Evolutionary conservation across 371 early-diverging fungal species (phyloP), one percentile per base, ranked within the genome.

Genomic region (Apophysomyces sp.): DNA sequence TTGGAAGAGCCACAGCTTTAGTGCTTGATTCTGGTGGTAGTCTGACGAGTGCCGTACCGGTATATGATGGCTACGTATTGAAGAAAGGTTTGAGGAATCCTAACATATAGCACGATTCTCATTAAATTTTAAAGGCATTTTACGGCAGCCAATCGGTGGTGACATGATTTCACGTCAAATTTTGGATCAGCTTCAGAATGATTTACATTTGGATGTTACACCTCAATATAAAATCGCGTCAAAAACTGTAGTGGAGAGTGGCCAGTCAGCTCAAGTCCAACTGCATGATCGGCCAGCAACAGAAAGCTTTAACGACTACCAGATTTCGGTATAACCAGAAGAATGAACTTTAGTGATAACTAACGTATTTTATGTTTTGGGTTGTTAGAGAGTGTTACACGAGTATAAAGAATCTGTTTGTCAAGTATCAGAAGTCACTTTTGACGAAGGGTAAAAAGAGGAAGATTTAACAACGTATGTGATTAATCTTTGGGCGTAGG

Each of bases 351-450:
- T 41, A 52, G 1, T 53, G n/a, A 30, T 18, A 26, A 16, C 4
- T 44, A 54, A 37, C 27, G 12, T 15, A 2, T 26, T 31, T n/a
- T n/a, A n/a, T n/a, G n/a, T n/a, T n/a, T n/a, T n/a, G n/a, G 9
- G 16, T 18, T 36, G 24, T 16, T 74, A 85, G 86, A 68, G 80
- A 63, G 83, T 81, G 21, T 73, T 96, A 52, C 83, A 90, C 39
- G 99, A 98, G 72, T 95, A 89, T 71, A 98, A 98, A 68, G 97
- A 98, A 70, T 86, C 93, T 2, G 88, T 94, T 9, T 94, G 93
- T 72, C 92, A 94, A 74, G 89, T 95, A 12, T 88, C 91, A 2
- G 93, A 92, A 62, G 68, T 78, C 30, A 67, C 81, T 6, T 93
- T 81, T 65, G 84, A 89, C 67, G 88, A 91, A 72, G 74, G 73